Conservation (phyloP, 2,329 filamentous ascomycete genomes). For the Nakataea oryzae region DNA sequence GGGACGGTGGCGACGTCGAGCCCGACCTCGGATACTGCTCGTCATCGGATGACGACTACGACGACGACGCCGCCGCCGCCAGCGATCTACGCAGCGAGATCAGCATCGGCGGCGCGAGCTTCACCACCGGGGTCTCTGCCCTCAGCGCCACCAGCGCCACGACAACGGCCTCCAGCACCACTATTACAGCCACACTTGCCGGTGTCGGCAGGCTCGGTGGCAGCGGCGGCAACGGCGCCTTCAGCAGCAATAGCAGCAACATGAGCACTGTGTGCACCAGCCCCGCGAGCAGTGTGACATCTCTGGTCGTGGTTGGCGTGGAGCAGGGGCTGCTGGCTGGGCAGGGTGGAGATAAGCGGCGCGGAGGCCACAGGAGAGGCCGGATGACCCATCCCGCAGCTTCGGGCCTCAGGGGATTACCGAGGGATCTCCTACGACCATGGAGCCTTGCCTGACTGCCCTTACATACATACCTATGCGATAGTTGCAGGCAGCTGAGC, state of each 20-base stretch:
- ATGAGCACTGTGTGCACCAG: background rate
- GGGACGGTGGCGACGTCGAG: slow-evolving; percentile 37
- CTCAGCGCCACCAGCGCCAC: background rate
- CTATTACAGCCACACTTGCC: background rate
- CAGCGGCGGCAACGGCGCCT: background rate
- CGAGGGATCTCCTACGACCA: background rate
- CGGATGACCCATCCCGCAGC: background rate
- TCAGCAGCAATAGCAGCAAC: too few relatives aligned
- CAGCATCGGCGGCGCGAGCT: background rate
- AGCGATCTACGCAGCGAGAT: background rate
- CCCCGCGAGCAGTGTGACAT: background rate
- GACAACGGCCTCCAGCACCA: background rate
- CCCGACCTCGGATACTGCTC: background rate
- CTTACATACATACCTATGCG: background rate
- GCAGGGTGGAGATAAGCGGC: background rate
- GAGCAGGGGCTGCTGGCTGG: too few relatives aligned
- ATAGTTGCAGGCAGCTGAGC: background rate
- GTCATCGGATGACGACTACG: background rate
- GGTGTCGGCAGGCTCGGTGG: too few relatives aligned
- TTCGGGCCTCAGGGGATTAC: background rate
- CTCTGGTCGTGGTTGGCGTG: slow-evolving; percentile 2
- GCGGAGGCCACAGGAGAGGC: background rate
- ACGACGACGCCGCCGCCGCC: too few relatives aligned
- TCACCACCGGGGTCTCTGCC: background rate
- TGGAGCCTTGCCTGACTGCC: background rate